These are phyloP conservation scores for Stramenopiles sp. DNA, from an alignment of 352 stramenopile genomes.

Conservation along the genomic window DNA sequence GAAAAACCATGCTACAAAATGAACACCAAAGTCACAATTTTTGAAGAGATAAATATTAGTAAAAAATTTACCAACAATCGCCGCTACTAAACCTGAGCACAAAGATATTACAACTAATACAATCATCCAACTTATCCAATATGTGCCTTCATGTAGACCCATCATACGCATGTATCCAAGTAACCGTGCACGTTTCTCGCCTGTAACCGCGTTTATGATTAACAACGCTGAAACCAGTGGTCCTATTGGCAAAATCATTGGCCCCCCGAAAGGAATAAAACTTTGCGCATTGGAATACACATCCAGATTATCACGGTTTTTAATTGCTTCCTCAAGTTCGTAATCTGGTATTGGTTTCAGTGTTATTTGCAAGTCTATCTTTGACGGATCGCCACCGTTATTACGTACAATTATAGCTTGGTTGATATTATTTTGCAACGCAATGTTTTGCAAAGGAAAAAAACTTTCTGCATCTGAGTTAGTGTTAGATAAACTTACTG, in stretches of 20 bases:
- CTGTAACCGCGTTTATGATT: background rate
- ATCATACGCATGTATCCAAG: background rate
- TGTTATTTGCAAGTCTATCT: background rate
- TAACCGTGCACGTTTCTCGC: background rate
- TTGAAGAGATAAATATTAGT: background rate
- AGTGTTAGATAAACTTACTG: background rate
- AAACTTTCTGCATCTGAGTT: too few relatives aligned
- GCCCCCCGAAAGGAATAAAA: too few relatives aligned
- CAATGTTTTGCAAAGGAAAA: background rate
- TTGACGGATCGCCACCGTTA: background rate
- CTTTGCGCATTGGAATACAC: too few relatives aligned
- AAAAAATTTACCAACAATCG: background rate
- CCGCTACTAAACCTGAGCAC: background rate
- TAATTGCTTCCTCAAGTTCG: background rate
- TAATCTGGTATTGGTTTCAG: background rate
- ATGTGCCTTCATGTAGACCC: background rate
- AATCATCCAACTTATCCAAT: background rate
- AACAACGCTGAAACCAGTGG: background rate
- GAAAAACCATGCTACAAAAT: background rate
- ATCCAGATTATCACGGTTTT: background rate
- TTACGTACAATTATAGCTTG: background rate
- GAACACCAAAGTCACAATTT: background rate
- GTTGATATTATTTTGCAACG: background rate
- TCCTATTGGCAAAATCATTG: background rate
- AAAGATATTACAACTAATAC: background rate